Evolutionary conservation across 2,329 filamentous ascomycete species (phyloP), one percentile per base, ranked within the genome.

Genomic region (Talaromyces funiculosus): DNA sequence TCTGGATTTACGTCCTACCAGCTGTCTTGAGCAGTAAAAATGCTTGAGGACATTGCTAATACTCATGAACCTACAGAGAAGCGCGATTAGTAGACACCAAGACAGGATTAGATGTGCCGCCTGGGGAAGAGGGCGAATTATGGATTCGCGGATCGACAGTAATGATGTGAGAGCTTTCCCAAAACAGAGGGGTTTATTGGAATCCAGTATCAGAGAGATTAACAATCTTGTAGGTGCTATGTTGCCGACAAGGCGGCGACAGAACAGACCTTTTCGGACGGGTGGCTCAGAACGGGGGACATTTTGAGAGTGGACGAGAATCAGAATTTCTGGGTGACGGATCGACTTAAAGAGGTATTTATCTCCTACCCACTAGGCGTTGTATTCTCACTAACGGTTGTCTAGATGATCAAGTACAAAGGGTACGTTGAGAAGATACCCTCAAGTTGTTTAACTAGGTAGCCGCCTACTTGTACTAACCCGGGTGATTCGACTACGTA

Each of bases 321-420:
- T 8, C 45, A 61, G 31, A 65, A 67, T 31, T 64, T 67, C 35
- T 66, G 63, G 62, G 62, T 67, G 12, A 66, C 63, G 2, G 65
- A 67, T 61, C 64, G 65, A 47, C 47, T 67, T 6, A 67, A 67
- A 29, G 65, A 67, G 61, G 65, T 67, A 57, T 47, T 26, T 24
- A 10, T 26, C 22, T 26, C 22, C 26, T 45, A 12, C 42, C 26
- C 14, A 45, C 3, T 24, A 45, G 42, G 9, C 12, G 7, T 24
- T 45, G 16, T n/a, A 4, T n/a, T 26, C 1, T 45, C 22, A 26
- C 42, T 45, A n/a, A 45, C 42, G 9, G 22, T 45, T 26, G 20
- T 26, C 42, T 62, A 63, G 64, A 64, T 57, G 64, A 66, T 66
- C 51, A 66, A 65, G 38, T 66, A 66, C 35, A 66, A 66, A 54